Base-by-base conservation (phyloP, 306 rosid genomes). In the Betula pendula region DNA sequence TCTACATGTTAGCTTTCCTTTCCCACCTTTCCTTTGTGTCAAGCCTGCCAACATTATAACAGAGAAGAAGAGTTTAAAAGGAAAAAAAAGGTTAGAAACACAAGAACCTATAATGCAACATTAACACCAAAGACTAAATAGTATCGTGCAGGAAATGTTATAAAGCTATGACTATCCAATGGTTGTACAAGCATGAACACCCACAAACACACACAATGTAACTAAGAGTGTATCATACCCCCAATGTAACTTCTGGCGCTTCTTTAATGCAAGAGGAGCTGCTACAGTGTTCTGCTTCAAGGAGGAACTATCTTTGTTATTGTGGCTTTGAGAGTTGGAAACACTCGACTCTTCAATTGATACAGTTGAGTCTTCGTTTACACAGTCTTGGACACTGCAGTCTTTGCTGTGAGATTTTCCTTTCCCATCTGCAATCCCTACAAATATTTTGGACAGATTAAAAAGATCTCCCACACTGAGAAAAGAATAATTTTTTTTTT, bases 11-110 rank as follows among this genome's bases (percentile, higher is more conserved):
- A 66, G 97, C 89, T 82, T 92, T 92, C 83, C 97, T 88, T 85
- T 89, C 93, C 95, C 97, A 92, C 80, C 97, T 88, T 73, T 89
- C 92, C 88, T 87, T 92, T 40, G 93, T 84, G 77, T 89, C 97
- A 40, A 92, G 95, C 89, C 96, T 90, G 44, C 84, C 70, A 78
- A 77, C 70, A 72, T 65, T 67, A 74, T 27, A 65, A 74, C 73
- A 74, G 5, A 38, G 19, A 24, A 45, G 17, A 45, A 67, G 17
- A 56, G 48, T 5, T 55, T 71, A 40, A n/a, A n/a, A n/a, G n/a
- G n/a, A n/a, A n/a, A n/a, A 29, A 68, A 33, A 52, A 29, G 73
- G 14, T 19, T 19, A 27, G 53, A 68, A 66, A 38, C 13, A 51
- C 22, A 69, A 31, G 31, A 68, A 33, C 29, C 68, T 29, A 29